Evolutionary conservation across 2,329 filamentous ascomycete species (phyloP).

Genomic region (Cryphonectria nitschkei): DNA sequence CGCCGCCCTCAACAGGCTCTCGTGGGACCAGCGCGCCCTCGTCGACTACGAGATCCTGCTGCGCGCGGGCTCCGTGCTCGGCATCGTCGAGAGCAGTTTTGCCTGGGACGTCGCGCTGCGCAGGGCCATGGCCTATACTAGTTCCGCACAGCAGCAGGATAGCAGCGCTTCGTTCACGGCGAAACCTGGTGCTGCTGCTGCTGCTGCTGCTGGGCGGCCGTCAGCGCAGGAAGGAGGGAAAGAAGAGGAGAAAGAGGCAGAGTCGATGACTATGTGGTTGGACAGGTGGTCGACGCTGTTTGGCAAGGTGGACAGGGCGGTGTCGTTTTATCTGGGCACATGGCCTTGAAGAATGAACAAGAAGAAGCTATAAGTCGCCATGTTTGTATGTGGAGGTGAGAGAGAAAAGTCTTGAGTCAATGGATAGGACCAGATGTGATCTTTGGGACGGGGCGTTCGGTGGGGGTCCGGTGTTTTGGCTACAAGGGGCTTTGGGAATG

Average conservation of each 20-base stretch:
- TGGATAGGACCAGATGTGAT: background rate
- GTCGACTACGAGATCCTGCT: slow-evolving; percentile 56
- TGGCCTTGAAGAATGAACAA: slow-evolving; percentile 20
- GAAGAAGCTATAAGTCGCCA: background rate
- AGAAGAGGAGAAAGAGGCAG: slow-evolving; percentile 23
- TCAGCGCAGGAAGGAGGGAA: slow-evolving; percentile 3
- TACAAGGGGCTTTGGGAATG: background rate
- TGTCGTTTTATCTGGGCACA: slow-evolving; percentile 20
- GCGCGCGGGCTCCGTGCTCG: slow-evolving; percentile 47
- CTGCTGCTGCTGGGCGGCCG: background rate
- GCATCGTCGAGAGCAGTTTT: slow-evolving; percentile 49
- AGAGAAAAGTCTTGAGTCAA: background rate
- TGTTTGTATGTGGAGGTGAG: background rate
- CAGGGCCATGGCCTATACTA: slow-evolving; percentile 37
- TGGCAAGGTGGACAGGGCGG: slow-evolving; percentile 32
- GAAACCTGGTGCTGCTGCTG: background rate
- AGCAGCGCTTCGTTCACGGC: slow-evolving; percentile 3
- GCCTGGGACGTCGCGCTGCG: slow-evolving; percentile 51
- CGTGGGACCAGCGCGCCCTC: slow-evolving; percentile 53
- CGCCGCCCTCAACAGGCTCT: slow-evolving; percentile 40
- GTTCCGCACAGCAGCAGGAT: slow-evolving; percentile 17
- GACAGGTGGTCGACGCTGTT: slow-evolving; percentile 41
- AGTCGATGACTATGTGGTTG: slow-evolving; percentile 35
- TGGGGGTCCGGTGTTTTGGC: background rate
- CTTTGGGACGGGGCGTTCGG: background rate